Evolutionary conservation across 2,329 filamentous ascomycete genomes (phyloP).

Genomic region (Aspergillus novoparasiticus): DNA sequence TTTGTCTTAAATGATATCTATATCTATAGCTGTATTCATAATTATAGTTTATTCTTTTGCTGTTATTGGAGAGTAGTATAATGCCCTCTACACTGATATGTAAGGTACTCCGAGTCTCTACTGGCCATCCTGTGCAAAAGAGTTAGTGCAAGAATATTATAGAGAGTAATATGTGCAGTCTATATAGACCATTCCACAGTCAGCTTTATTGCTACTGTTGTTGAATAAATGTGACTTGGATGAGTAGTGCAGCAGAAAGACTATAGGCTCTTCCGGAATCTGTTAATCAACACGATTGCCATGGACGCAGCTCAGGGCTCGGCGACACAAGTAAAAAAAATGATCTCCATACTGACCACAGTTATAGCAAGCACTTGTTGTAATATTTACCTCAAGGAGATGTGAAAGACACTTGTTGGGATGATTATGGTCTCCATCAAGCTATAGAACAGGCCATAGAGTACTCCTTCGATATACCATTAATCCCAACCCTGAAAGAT

Average conservation of each 20-base stretch:
- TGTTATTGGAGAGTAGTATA: no score
- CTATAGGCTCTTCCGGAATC: not conserved
- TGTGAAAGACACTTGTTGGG: not conserved
- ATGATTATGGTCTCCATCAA: not conserved
- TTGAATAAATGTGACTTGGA: not conserved
- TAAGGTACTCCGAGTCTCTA: not conserved
- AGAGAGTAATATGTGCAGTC: not conserved
- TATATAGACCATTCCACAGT: not conserved
- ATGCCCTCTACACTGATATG: not conserved
- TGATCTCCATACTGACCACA: not conserved
- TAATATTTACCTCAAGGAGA: not conserved
- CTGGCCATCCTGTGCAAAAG: not conserved
- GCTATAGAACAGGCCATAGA: not conserved
- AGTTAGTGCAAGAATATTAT: not conserved
- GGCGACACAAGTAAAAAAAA: not conserved
- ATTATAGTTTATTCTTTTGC: no score
- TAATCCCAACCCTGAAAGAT: not conserved
- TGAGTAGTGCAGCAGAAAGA: not conserved
- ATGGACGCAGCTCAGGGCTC: not conserved
- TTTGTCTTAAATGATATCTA: no score
- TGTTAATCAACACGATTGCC: not conserved
- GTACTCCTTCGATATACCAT: not conserved
- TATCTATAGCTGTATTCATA: no score
- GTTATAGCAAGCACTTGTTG: not conserved
- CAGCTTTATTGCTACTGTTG: not conserved